Conservation (phyloP, 73 alveolate species). For the Tetrahymena borealis region DNA sequence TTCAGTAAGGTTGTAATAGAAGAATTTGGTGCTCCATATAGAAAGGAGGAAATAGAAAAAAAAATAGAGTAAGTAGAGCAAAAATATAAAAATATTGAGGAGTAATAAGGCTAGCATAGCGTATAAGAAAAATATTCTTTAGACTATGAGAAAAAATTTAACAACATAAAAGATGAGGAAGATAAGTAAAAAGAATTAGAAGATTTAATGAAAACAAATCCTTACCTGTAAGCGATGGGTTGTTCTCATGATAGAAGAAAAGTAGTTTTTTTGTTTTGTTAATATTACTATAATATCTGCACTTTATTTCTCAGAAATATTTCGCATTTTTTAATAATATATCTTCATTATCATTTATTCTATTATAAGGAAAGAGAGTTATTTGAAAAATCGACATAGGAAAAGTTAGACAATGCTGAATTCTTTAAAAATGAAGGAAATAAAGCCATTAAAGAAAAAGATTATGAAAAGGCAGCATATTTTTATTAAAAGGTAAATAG, state of each 20-base stretch:
- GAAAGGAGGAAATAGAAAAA: slow-evolving; percentile 1
- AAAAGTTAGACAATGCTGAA: slow-evolving; percentile 44
- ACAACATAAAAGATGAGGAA: slow-evolving; percentile 7
- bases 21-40: slow-evolving; percentile 15
- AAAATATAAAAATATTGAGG: neutral
- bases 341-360: too few species aligned
- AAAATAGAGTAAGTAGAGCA: neutral
- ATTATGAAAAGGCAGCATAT: slow-evolving; percentile 39
- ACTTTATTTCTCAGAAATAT: neutral
- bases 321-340: neutral
- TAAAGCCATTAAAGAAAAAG: slow-evolving; percentile 34
- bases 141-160: slow-evolving; percentile 24
- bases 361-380: slow-evolving; percentile 37
- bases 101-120: neutral
- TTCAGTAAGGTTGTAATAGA: slow-evolving; percentile 21
- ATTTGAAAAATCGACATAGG: slow-evolving; percentile 51
- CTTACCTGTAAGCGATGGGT: slow-evolving; percentile 34
- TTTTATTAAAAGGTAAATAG: slow-evolving; percentile 32
- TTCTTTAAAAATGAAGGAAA: slow-evolving; percentile 51
- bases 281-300: neutral
- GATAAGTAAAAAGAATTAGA: slow-evolving; percentile 24
- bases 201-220: slow-evolving; percentile 26
- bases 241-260: slow-evolving; percentile 50
- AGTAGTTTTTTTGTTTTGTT: neutral
- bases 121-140: slow-evolving; percentile 17